phyloP scores from a whole-genome alignment of 306 rosid species.

The Begonia fuchsioides region DNA sequence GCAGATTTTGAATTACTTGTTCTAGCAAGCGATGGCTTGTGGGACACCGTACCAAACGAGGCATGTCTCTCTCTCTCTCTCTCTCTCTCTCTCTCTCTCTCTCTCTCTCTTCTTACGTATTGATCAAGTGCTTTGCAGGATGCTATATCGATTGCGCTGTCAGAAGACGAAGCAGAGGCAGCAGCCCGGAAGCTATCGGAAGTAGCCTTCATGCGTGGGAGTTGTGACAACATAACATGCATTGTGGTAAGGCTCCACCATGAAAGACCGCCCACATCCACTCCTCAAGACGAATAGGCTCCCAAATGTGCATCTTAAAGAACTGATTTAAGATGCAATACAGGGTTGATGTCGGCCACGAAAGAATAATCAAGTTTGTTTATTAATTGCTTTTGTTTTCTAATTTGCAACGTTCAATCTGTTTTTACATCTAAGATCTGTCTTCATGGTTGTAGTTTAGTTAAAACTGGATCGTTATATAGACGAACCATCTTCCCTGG shows the following conservation, averaged over 20 bases:
- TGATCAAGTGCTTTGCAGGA: conserved; percentile 30
- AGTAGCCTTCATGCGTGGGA: conserved; percentile 68
- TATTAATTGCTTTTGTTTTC: not conserved
- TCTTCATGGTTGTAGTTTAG: too few relatives aligned
- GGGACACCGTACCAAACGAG: conserved; percentile 89
- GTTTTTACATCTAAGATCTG: not conserved
- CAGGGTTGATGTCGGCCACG: too few relatives aligned
- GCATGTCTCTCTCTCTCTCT: conserved; percentile 25
- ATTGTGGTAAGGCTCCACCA: conserved; percentile 81
- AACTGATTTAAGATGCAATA: not conserved
- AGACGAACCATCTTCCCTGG: too few relatives aligned
- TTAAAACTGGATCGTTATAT: too few relatives aligned
- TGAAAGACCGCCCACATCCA: conserved; percentile 27
- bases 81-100: not conserved
- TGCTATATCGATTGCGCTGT: conserved; percentile 57
- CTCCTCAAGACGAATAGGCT: conserved; percentile 17
- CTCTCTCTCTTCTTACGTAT: not conserved
- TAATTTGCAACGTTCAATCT: not conserved
- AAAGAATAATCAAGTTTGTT: too few relatives aligned
- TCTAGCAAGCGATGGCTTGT: conserved; percentile 91
- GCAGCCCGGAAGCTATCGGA: conserved; percentile 79
- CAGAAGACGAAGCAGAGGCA: conserved; percentile 65
- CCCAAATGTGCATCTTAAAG: not conserved
- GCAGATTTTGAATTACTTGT: conserved; percentile 65
- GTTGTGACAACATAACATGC: conserved; percentile 94